Percentiles rank a stretch among this genome's conserved stretches.
Conservation (phyloP, 2,329 filamentous ascomycete species). For the Daldinia eschscholtzii region DNA sequence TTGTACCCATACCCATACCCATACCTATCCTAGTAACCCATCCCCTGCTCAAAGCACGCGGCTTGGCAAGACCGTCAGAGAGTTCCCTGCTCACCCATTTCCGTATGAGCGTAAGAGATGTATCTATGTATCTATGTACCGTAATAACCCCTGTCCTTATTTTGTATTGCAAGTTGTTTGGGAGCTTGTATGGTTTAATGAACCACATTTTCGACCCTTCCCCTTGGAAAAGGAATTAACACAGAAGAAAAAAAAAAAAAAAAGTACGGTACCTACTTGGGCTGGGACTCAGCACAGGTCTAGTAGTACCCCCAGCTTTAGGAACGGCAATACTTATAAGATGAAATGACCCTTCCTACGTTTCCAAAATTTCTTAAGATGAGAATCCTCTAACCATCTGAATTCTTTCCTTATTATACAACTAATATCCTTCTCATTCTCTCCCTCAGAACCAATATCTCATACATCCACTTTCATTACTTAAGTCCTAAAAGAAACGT, state of each 20-base stretch:
- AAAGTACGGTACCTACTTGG: constrained; percentile 42
- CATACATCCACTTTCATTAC: constrained; percentile 30
- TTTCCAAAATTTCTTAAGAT: constrained; percentile 44
- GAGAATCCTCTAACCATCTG: constrained; percentile 48
- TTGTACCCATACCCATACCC: constrained; percentile 25
- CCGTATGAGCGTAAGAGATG: constrained; percentile 21
- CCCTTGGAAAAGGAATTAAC: constrained; percentile 42
- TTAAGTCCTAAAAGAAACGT: constrained; percentile 29
- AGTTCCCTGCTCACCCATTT: constrained; percentile 25
- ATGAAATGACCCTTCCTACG: constrained; percentile 51
- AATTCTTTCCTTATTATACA: constrained; percentile 44
- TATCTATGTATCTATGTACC: constrained; percentile 33
- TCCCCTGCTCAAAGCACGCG: constrained; percentile 39
- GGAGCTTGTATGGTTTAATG: constrained; percentile 45
- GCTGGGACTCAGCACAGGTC: constrained; percentile 41
- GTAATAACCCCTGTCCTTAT: constrained; percentile 37
- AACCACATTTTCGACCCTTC: constrained; percentile 45
- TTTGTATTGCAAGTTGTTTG: constrained; percentile 41
- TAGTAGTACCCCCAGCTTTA: constrained; percentile 39
- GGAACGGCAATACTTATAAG: constrained; percentile 49
- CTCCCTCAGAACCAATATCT: constrained; percentile 36
- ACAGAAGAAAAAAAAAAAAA: constrained; percentile 29
- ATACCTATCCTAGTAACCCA: not conserved
- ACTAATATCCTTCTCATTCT: constrained; percentile 45
- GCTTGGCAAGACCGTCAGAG: constrained; percentile 41